Base-by-base conservation (phyloP, 169 alveolate genomes). In the Plasmodium yoelii region DNA sequence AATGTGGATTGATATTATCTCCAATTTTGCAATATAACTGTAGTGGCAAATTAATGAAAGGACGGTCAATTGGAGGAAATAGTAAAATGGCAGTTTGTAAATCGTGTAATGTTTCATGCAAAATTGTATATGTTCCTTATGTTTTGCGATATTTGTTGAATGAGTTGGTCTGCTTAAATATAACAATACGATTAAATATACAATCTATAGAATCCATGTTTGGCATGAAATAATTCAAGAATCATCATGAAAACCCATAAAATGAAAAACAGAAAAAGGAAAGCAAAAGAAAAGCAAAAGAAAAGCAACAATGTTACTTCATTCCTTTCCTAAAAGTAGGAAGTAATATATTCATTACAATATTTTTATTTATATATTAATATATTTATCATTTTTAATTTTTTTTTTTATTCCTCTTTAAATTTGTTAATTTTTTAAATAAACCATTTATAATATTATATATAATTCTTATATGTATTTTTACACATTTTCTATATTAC, bases 1-100 rank as follows among this genome's bases (percentile, higher is more conserved):
- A 96, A 59, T 99, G 99, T 77, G 99, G 99, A 49, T 95, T 98
- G 65, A 95, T 99, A 70, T 84, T 98, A 9, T 95, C 98, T n/a
- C 95, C 98, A 60, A 94, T 95, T 42, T 86, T 95, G 82, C 93
- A 93, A 57, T 94, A 93, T 74, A 91, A 71, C 63, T 92, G 53
- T 88, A 90, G 86, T 93, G 95, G 94, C 3, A 68, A 80, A 51
- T 63, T 92, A 59, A 63, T 47, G 4, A 86, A 86, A 63, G 91
- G 91, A 2, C 56, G 91, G 60, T 44, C 74, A 49, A 86, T 86
- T 69, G 91, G 91, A 93, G 95, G 87, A 7, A 42, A 46, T 26
- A 70, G 28, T 34, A 86, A 71, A 86, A 34, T 86, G 73, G 97
- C 97, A 1, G 87, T 94, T 61, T 97, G 99, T 80, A 92, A 94